Evolutionary conservation across 257 asterid genomes (phyloP).

Genomic region (Nicotiana noctiflora): DNA sequence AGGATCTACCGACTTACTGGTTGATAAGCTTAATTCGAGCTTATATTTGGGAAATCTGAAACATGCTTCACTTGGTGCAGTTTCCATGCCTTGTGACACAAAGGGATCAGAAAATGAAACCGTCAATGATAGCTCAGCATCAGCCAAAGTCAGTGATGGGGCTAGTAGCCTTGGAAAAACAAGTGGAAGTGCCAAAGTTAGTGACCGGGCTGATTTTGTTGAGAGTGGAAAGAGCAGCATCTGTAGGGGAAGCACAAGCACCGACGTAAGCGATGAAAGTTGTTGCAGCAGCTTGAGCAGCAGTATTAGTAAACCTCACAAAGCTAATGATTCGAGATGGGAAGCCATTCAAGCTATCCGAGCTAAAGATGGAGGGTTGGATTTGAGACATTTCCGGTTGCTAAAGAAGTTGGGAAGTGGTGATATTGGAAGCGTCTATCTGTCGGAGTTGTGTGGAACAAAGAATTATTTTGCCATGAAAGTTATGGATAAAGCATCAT

Average conservation of each 20-base stretch:
- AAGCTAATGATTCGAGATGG: slow-evolving; percentile 6
- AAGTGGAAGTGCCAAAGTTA: slow-evolving; percentile 1
- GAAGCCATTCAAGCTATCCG: slow-evolving; percentile 10
- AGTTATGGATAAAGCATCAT: slow-evolving; percentile 7
- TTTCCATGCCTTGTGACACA: neutral
- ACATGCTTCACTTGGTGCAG: neutral
- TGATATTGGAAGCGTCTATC: slow-evolving; percentile 9
- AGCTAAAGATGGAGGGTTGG: neutral
- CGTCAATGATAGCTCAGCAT: neutral
- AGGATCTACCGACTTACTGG: neutral
- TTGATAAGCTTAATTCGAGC: slow-evolving; percentile 3
- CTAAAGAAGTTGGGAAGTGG: slow-evolving; percentile 9
- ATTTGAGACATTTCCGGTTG: slow-evolving; percentile 9
- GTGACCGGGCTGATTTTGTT: neutral
- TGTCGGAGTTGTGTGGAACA: slow-evolving; percentile 1
- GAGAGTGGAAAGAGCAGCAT: slow-evolving; percentile 6
- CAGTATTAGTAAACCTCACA: slow-evolving; percentile 3
- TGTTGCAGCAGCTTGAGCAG: neutral
- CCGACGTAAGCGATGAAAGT: slow-evolving; percentile 5
- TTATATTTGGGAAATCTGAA: slow-evolving; percentile 4
- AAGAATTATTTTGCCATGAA: slow-evolving; percentile 8
- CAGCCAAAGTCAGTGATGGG: neutral
- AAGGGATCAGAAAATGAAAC: neutral
- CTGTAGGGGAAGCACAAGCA: slow-evolving; percentile 8
- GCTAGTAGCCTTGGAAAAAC: neutral